Base-by-base conservation (phyloP, 2,329 filamentous ascomycete genomes). In the Aschersonia sp. region DNA sequence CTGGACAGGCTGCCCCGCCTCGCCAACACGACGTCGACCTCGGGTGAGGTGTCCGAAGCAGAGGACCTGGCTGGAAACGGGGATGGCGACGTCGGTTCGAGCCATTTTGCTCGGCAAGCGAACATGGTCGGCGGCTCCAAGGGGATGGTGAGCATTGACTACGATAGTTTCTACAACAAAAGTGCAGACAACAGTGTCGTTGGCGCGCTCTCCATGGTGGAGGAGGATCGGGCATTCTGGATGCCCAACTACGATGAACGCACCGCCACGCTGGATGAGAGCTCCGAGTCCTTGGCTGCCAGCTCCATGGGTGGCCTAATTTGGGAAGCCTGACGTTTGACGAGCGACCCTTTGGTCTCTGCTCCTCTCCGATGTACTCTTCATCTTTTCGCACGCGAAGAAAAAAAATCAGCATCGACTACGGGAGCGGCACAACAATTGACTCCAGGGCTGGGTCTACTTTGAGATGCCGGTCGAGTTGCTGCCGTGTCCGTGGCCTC, bases 21-120 rank as follows among this genome's bases (percentile, higher is more conserved):
- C 56, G 74, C 77, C 51, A 69, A 75, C 57, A 70, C 70, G 46
- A 76, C 74, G 1, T 78, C 77, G 7, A 82, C 77, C 6, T 84
- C 80, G 9, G 80, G 80, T 38, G 79, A 84, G 51, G 78, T 82
- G 6, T 83, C 79, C 7, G 79, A 83, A 58, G 77, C 78, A 4
- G 80, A 83, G 51, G 80, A 83, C 53, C 72, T 74, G 51, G 62
- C 72, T 46, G 66, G 65, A 46, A 65, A 70, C 52, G 66, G 70
- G 52, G 65, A 66, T 35, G 73, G 74, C 51, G 68, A 71, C 45
- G 73, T 73, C 51, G 65, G 68, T 30, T 57, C 69, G 54, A 74
- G 66, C 50, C 59, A 58, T 47, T 71, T 65, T 51, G 60, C 77
- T 32, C 63, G 74, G 32, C 71, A 74, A 44, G 61, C 65, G 46